Conservation (phyloP, 2,329 filamentous ascomycete genomes). For the Domatiomyces globalis region DNA sequence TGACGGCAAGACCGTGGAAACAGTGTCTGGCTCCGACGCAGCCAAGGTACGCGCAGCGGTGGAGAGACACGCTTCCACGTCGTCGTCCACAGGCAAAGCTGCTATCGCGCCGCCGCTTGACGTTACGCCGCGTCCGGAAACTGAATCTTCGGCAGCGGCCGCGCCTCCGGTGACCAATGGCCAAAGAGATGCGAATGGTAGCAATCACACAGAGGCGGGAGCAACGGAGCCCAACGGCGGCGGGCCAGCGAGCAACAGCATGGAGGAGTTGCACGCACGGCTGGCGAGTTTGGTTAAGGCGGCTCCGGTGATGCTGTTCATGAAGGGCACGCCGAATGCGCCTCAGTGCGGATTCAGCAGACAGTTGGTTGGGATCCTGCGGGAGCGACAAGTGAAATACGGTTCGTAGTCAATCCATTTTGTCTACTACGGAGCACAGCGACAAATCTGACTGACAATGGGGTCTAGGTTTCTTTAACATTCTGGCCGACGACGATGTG, state of each 20-base stretch:
- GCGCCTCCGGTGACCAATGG: not conserved
- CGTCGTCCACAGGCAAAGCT: conserved; percentile 19
- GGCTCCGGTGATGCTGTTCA: conserved; percentile 91
- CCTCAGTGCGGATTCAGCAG: conserved; percentile 89
- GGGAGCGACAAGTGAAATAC: conserved; percentile 85
- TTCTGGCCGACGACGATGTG: conserved; percentile 92
- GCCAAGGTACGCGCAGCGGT: conserved; percentile 72
- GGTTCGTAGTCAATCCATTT: conserved; percentile 24
- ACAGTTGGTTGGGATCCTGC: conserved; percentile 71
- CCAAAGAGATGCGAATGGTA: conserved; percentile 10
- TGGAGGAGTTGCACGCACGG: conserved; percentile 73
- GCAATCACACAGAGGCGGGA: conserved; percentile 24
- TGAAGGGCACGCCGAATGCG: conserved; percentile 83
- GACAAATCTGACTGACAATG: not conserved
- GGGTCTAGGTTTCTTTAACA: conserved; percentile 72
- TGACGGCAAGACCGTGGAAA: conserved; percentile 62
- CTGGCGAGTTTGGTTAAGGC: conserved; percentile 80
- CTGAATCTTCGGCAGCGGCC: conserved; percentile 3
- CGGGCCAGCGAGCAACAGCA: conserved; percentile 35
- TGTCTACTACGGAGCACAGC: not conserved
- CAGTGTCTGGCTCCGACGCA: conserved; percentile 79
- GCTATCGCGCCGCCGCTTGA: conserved; percentile 28
- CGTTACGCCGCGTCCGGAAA: conserved; percentile 25
- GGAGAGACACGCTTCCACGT: conserved; percentile 56
- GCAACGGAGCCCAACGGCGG: conserved; percentile 33